Evolutionary conservation across 2,329 filamentous ascomycete species (phyloP).

Genomic region (Aureobasidium sp.): DNA sequence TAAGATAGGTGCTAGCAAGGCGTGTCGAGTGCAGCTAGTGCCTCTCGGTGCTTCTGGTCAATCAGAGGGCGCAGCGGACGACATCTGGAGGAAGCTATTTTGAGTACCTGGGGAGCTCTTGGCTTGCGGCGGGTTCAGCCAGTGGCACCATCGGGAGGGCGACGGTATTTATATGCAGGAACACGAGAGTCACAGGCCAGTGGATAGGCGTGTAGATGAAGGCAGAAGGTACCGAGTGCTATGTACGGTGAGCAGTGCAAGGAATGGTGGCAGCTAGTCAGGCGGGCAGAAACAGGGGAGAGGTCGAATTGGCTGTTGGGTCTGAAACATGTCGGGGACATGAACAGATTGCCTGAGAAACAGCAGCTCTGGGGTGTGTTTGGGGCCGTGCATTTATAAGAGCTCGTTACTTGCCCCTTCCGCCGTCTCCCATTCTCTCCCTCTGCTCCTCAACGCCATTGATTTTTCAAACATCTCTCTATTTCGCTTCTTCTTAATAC

Average conservation of each 20-base stretch:
- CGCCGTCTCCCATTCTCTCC: not conserved
- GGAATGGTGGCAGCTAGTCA: not conserved
- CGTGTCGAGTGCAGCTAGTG: not conserved
- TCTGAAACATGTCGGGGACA: constrained; percentile 5
- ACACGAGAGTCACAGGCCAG: constrained; percentile 7
- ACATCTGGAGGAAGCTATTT: not conserved
- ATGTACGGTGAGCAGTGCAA: not conserved
- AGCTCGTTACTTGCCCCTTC: constrained; percentile 13
- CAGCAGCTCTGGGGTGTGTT: not conserved
- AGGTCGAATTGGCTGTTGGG: not conserved
- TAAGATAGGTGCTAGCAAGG: not conserved
- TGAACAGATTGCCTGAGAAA: constrained; percentile 7
- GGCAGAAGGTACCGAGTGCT: not conserved
- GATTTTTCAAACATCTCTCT: not conserved
- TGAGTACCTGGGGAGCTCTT: not conserved
- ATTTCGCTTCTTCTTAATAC: constrained; percentile 8
- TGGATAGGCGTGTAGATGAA: not conserved
- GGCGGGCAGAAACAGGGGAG: not conserved
- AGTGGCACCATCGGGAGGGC: constrained; percentile 3
- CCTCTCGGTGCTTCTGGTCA: not conserved
- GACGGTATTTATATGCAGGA: constrained; percentile 11
- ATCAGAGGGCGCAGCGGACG: not conserved
- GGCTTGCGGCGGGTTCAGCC: not conserved
- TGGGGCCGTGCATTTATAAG: constrained; percentile 10
- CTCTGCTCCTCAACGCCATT: constrained; percentile 1